phyloP scores from a whole-genome alignment of 2,329 filamentous ascomycete genomes.

The Magnaporthales sp. region DNA sequence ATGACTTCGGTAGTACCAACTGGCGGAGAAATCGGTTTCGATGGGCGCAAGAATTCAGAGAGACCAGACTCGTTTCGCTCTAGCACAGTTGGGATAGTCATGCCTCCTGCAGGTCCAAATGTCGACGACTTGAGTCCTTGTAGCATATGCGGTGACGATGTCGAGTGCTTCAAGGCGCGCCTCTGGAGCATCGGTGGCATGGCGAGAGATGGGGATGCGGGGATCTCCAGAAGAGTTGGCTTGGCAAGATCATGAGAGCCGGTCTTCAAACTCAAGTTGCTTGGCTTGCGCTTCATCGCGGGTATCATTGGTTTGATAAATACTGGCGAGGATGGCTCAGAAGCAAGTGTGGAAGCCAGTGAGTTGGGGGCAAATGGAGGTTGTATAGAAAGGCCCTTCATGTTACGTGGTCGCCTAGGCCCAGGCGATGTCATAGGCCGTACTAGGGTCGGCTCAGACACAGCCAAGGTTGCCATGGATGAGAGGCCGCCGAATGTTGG shows the following conservation, averaged over 20 bases:
- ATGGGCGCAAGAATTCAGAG: slow-evolving; percentile 48
- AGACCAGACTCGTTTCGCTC: slow-evolving; percentile 52
- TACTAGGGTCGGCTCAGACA: slow-evolving; percentile 33
- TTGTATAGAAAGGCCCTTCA: slow-evolving; percentile 77
- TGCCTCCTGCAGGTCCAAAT: slow-evolving; percentile 52
- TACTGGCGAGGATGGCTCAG: slow-evolving; percentile 62
- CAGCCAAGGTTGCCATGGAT: slow-evolving; percentile 37
- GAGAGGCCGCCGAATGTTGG: slow-evolving; percentile 44
- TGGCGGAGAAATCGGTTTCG: slow-evolving; percentile 26
- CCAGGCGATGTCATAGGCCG: slow-evolving; percentile 61
- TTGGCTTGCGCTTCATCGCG: slow-evolving; percentile 64
- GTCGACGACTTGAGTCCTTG: slow-evolving; percentile 48
- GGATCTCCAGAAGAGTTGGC: slow-evolving; percentile 41
- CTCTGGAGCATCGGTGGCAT: slow-evolving; percentile 52
- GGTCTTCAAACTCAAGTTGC: slow-evolving; percentile 70
- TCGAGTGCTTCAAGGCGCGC: slow-evolving; percentile 57
- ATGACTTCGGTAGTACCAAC: slow-evolving; percentile 29
- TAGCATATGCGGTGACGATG: slow-evolving; percentile 59
- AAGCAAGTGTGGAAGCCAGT: slow-evolving; percentile 40
- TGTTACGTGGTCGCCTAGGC: slow-evolving; percentile 66
- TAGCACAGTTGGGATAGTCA: slow-evolving; percentile 53
- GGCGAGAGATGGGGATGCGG: slow-evolving; percentile 37
- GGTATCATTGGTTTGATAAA: slow-evolving; percentile 77
- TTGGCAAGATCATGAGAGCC: slow-evolving; percentile 48
- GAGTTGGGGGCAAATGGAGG: slow-evolving; percentile 39